A percentile compares a stretch with the other conserved stretches of the same genome.
phyloP scores from a whole-genome alignment of 78 protist species.

The Chrysochromulina parva region DNA sequence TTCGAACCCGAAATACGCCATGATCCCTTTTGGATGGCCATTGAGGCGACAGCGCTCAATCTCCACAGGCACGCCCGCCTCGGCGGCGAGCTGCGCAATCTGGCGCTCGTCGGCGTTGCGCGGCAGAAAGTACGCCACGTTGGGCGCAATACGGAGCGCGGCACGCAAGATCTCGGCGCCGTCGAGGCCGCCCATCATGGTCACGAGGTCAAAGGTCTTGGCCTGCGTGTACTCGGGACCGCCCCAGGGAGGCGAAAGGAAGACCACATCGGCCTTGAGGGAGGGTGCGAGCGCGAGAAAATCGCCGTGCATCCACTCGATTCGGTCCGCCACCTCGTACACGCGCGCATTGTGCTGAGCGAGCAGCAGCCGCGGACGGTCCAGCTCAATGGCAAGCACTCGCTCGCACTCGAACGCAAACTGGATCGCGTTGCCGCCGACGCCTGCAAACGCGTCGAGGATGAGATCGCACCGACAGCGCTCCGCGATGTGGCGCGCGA shows the following conservation, averaged over 20 bases:
- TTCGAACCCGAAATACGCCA: slow-evolving; percentile 1
- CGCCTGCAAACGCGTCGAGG: slow-evolving; percentile 62
- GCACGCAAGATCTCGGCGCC: background rate
- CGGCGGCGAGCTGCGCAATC: background rate
- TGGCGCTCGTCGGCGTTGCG: background rate
- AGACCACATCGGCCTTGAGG: slow-evolving; percentile 48
- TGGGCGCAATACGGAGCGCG: background rate
- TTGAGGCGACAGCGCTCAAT: background rate
- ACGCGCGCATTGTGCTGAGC: slow-evolving; percentile 31
- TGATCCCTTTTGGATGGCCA: background rate
- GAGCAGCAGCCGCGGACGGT: background rate
- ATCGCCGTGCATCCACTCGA: slow-evolving; percentile 41
- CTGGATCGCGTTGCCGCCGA: slow-evolving; percentile 65
- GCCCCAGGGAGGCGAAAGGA: slow-evolving; percentile 76
- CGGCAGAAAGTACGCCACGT: background rate
- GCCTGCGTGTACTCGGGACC: slow-evolving; percentile 43
- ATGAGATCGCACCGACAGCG: slow-evolving; percentile 42
- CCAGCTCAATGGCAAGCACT: slow-evolving; percentile 56
- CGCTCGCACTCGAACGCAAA: slow-evolving; percentile 42
- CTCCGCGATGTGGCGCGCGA: slow-evolving; percentile 41
- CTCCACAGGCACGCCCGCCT: background rate
- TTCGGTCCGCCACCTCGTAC: slow-evolving; percentile 36
- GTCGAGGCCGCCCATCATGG: slow-evolving; percentile 23
- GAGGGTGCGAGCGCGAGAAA: background rate
- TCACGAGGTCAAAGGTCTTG: background rate